Base-by-base conservation (phyloP, 768 basidiomycete genomes). In the Terana coerulea region DNA sequence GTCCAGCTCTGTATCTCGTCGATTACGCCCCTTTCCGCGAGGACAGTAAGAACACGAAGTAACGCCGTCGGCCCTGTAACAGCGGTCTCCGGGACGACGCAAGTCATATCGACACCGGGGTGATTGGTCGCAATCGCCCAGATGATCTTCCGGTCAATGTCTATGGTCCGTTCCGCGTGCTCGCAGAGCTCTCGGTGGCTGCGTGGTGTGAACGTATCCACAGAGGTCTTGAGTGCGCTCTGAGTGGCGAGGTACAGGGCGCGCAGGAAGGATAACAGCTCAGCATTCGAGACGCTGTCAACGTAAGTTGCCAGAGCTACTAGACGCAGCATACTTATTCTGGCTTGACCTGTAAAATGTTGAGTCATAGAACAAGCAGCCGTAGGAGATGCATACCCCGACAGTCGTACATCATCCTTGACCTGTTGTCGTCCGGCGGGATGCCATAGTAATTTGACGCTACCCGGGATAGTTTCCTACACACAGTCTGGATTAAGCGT, bases 41-140 rank as follows among this genome's bases (percentile, higher is more conserved):
- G 61, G 7, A 66, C 43, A 6, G 62, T 60, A 12, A 67, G 56
- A 3, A 70, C 55, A 6, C 67, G 66, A 12, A 60, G 44, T 28
- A 68, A 58, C 14, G 59, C 59, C 5, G 53, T 63, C 1, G 68
- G 67, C 8, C 67, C 69, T 12, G 65, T 51, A 5, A 62, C 48
- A 14, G 48, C 30, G 15, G 22, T 21, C 51, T 70, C 69, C 4
- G 59, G 57, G 1, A 46, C 21, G 7, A n/a, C 22, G 30, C 29
- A 33, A 10, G 28, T 12, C 11, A 33, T n/a, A 3, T 46, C 45
- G 29, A 10, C 5, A n/a, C n/a, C n/a, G 29, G 29, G 39, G 15
- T 21, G 21, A 24, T 40, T n/a, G 11, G 5, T 22, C 21, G 15
- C 39, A 15, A 22, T 40, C 19, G 39, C 11, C 39, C 39, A 40